Conservation (phyloP, 2,329 filamentous ascomycete genomes). For the Penicillium freii region DNA sequence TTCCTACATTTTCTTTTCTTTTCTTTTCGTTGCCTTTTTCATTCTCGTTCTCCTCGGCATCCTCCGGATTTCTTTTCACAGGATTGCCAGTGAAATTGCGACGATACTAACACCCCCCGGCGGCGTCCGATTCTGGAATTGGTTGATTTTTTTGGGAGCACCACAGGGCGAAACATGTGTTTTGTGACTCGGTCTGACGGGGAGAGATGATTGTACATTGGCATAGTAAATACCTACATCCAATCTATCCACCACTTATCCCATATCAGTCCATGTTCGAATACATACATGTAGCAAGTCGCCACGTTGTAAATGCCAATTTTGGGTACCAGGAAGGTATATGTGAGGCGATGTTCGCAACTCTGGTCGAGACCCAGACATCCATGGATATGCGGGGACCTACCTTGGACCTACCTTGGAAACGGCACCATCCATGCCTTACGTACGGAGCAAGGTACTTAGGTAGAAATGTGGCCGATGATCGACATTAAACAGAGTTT, state of each 20-base stretch:
- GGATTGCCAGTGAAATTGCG: background rate
- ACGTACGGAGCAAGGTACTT: background rate
- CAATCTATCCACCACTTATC: slow-evolving; percentile 1
- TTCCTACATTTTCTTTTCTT: background rate
- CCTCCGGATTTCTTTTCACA: background rate
- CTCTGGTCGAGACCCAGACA: background rate
- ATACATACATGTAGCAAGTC: background rate
- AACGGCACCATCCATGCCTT: background rate
- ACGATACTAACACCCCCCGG: slow-evolving; percentile 20
- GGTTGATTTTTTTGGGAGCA: background rate
- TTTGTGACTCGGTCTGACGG: background rate
- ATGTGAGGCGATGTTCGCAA: background rate
- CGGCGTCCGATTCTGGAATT: slow-evolving; percentile 9
- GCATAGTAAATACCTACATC: slow-evolving; percentile 1
- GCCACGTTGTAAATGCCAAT: slow-evolving; percentile 7
- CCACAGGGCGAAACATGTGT: background rate
- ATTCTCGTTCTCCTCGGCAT: background rate
- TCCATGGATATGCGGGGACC: background rate
- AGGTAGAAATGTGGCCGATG: background rate
- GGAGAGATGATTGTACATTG: background rate
- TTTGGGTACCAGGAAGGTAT: background rate
- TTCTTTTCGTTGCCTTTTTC: background rate
- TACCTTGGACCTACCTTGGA: background rate
- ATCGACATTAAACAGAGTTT: background rate
- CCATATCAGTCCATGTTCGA: background rate